Evolutionary conservation across 1,139 yeast genomes (phyloP).

Genomic region (Suhomyces bokatorum): DNA sequence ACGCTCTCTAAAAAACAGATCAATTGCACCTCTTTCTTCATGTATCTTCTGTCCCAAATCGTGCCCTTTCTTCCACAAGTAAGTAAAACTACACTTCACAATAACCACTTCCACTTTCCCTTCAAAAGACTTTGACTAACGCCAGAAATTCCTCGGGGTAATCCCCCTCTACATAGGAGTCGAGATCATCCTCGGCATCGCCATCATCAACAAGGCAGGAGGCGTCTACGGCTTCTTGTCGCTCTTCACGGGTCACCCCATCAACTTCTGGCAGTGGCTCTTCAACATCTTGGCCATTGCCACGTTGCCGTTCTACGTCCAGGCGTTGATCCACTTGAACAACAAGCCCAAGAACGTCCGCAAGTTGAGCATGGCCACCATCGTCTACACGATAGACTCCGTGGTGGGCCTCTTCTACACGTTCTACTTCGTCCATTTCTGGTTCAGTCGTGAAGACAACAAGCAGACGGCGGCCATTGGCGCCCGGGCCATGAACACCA

Average conservation of each 20-base stretch:
- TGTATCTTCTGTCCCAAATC: background rate
- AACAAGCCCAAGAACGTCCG: slow-evolving; percentile 34
- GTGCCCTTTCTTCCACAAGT: background rate
- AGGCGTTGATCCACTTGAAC: slow-evolving; percentile 52
- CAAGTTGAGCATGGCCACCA: slow-evolving; percentile 59
- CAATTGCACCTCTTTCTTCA: no score
- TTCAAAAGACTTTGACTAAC: slow-evolving; percentile 7
- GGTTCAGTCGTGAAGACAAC: slow-evolving; percentile 60
- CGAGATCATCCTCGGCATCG: slow-evolving; percentile 75
- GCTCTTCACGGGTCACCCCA: slow-evolving; percentile 84
- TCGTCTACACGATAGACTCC: slow-evolving; percentile 68
- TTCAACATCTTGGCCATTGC: slow-evolving; percentile 67
- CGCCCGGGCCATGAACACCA: slow-evolving; percentile 3
- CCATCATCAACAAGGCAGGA: slow-evolving; percentile 84
- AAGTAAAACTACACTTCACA: no score
- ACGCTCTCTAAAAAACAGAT: no score
- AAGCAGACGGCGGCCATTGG: slow-evolving; percentile 3
- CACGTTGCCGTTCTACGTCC: slow-evolving; percentile 64
- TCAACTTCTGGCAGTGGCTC: slow-evolving; percentile 81
- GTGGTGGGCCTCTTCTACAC: slow-evolving; percentile 67
- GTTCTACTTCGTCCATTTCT: slow-evolving; percentile 66
- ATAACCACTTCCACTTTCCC: no score
- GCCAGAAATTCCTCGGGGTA: slow-evolving; percentile 53
- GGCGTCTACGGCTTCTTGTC: slow-evolving; percentile 88
- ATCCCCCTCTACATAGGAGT: slow-evolving; percentile 87